These are phyloP conservation scores for Cephaloascus albidus DNA, from an alignment of 805 yeast species.

Conservation along the genomic window DNA sequence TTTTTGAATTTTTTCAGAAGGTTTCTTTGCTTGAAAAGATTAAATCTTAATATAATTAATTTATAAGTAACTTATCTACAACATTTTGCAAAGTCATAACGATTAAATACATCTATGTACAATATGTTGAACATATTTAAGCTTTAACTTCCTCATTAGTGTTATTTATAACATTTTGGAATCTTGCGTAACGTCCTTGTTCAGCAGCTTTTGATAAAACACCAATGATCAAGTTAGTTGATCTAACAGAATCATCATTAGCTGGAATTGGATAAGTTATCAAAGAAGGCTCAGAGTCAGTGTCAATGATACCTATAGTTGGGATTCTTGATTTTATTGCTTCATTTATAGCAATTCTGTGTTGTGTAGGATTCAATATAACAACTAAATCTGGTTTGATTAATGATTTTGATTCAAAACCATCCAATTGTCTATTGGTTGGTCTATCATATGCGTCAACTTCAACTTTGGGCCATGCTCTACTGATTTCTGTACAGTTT, in stretches of 20 bases:
- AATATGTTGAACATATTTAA: too few species aligned
- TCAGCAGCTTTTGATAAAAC: constrained; percentile 81
- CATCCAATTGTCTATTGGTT: constrained; percentile 48
- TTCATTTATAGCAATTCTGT: constrained; percentile 71
- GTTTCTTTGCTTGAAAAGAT: too few species aligned
- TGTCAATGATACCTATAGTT: constrained; percentile 88
- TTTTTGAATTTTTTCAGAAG: too few species aligned
- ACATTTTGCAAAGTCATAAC: too few species aligned
- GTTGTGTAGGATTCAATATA: constrained; percentile 80
- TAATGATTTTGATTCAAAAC: constrained; percentile 38
- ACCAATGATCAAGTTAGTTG: constrained; percentile 73
- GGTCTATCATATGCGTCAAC: constrained; percentile 66
- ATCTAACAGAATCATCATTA: constrained; percentile 84
- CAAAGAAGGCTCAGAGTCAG: constrained; percentile 83
- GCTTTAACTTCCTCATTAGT: too few species aligned
- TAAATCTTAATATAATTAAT: too few species aligned
- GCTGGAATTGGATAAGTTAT: constrained; percentile 95
- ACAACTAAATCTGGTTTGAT: constrained; percentile 87
- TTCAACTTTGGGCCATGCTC: constrained; percentile 57
- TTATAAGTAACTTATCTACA: too few species aligned
- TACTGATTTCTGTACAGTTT: constrained; percentile 61
- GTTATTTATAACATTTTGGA: constrained; percentile 19
- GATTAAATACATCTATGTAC: too few species aligned
- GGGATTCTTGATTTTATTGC: constrained; percentile 80
- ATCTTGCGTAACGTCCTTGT: constrained; percentile 57